Percentiles rank a stretch among this genome's conserved stretches.
phyloP scores from a whole-genome alignment of 768 basidiomycete genomes.

The Galerina marginata region DNA sequence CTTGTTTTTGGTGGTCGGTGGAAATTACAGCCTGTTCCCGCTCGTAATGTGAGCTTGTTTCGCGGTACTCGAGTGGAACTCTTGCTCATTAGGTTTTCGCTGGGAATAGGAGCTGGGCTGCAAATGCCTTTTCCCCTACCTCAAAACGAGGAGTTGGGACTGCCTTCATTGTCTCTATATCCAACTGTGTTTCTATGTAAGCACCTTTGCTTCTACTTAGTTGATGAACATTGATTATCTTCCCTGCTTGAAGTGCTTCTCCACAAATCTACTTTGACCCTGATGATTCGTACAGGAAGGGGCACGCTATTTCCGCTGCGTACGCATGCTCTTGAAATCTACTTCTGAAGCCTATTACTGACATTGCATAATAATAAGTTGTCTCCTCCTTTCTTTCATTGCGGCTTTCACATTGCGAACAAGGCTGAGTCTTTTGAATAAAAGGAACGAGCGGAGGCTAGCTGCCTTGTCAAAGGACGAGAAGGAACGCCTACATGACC shows the following conservation, averaged over 20 bases:
- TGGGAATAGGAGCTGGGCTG: constrained; percentile 58
- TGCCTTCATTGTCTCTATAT: constrained; percentile 64
- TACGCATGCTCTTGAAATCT: constrained; percentile 25
- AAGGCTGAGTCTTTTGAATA: constrained; percentile 48
- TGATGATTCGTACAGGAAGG: constrained; percentile 53
- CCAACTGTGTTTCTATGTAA: constrained; percentile 62
- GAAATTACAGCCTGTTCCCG: constrained; percentile 60
- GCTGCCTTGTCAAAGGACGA: constrained; percentile 37
- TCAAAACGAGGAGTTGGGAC: constrained; percentile 66
- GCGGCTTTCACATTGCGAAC: constrained; percentile 50
- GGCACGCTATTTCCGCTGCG: constrained; percentile 62
- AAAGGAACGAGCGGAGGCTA: constrained; percentile 34
- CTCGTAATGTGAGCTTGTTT: constrained; percentile 53
- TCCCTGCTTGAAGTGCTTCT: constrained; percentile 43
- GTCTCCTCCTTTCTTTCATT: constrained; percentile 48
- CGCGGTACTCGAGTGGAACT: background rate
- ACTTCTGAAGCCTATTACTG: background rate
- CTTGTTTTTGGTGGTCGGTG: constrained; percentile 60
- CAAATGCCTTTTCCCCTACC: constrained; percentile 62
- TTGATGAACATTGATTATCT: background rate
- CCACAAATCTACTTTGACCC: constrained; percentile 65
- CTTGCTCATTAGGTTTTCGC: background rate
- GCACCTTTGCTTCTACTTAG: constrained; percentile 10
- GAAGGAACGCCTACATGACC: constrained; percentile 27
- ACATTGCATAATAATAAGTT: constrained; percentile 32